These are phyloP conservation scores for Glomus cerebriforme DNA, from an alignment of 192 early-diverging fungal species.

Conservation along the genomic window DNA sequence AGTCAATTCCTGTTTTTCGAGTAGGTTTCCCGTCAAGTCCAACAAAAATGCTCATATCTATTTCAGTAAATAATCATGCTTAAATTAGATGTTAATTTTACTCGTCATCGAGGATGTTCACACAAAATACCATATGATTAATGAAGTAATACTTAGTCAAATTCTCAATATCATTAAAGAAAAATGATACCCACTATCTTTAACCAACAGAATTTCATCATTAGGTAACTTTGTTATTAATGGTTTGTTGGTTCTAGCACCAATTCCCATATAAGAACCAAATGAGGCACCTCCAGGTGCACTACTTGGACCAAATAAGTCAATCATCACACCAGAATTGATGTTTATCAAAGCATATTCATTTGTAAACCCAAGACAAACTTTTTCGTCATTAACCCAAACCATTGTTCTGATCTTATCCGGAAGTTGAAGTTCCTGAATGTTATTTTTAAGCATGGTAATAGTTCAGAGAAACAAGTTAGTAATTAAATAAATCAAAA, in stretches of 20 bases:
- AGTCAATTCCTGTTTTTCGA: slow-evolving; percentile 61
- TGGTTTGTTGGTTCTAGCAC: slow-evolving; percentile 54
- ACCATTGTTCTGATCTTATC: slow-evolving; percentile 75
- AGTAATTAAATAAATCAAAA: not conserved
- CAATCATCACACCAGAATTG: slow-evolving; percentile 52
- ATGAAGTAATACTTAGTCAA: no score
- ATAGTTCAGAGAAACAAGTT: not conserved
- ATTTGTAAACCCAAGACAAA: slow-evolving; percentile 64
- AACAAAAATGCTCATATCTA: slow-evolving; percentile 62
- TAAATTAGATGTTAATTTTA: not conserved
- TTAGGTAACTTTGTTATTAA: slow-evolving; percentile 64
- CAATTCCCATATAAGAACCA: slow-evolving; percentile 43
- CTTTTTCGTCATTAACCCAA: slow-evolving; percentile 71
- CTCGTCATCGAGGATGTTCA: not conserved
- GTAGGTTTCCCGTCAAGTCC: slow-evolving; percentile 58
- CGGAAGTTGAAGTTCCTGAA: slow-evolving; percentile 68
- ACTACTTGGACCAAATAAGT: slow-evolving; percentile 55
- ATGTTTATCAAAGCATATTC: slow-evolving; percentile 67
- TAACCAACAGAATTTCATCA: slow-evolving; percentile 63
- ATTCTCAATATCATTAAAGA: not conserved
- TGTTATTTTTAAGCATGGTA: not conserved
- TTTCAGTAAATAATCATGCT: not conserved
- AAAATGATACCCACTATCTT: slow-evolving; percentile 50
- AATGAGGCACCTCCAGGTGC: slow-evolving; percentile 43
- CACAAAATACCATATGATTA: no score